Percentiles rank a stretch among this genome's conserved stretches.
These are phyloP conservation scores for Aureobasidium sp. DNA, from an alignment of 2,329 filamentous ascomycete genomes.

Conservation along the genomic window DNA sequence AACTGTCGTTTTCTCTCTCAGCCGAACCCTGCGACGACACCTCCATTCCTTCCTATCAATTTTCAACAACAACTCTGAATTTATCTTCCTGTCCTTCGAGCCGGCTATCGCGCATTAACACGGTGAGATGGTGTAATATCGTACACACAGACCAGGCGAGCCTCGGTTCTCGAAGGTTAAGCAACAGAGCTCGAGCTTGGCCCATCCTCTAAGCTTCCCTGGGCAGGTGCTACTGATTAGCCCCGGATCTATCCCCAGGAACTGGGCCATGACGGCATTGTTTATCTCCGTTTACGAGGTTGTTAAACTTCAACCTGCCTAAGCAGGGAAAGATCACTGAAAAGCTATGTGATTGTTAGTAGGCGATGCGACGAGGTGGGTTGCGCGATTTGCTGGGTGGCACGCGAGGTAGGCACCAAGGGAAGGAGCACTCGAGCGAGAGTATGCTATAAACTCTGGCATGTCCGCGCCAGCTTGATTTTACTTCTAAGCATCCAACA, in stretches of 20 bases:
- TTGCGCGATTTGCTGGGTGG: slow-evolving; percentile 1
- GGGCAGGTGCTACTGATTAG: slow-evolving; percentile 1
- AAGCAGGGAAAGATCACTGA: slow-evolving; percentile 1
- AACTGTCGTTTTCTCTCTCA: neutral
- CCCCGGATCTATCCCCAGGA: neutral
- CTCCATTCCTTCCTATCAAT: neutral
- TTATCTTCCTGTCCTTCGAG: neutral
- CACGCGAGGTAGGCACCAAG: neutral
- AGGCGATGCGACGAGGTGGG: neutral
- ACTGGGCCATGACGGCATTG: neutral
- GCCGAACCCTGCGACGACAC: neutral
- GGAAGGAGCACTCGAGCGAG: neutral
- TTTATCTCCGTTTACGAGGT: slow-evolving; percentile 1
- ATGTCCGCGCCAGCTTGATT: neutral
- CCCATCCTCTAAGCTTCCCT: slow-evolving; percentile 4
- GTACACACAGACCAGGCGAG: too few species aligned
- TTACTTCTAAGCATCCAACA: neutral
- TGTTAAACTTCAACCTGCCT: slow-evolving; percentile 5
- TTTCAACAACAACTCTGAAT: neutral
- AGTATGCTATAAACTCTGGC: neutral
- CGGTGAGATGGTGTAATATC: neutral
- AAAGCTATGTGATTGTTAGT: neutral
- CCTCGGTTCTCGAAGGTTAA: neutral
- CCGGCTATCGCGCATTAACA: neutral
- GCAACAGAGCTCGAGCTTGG: neutral